Conservation (phyloP, 768 basidiomycete genomes). For the Paxillus involutus region DNA sequence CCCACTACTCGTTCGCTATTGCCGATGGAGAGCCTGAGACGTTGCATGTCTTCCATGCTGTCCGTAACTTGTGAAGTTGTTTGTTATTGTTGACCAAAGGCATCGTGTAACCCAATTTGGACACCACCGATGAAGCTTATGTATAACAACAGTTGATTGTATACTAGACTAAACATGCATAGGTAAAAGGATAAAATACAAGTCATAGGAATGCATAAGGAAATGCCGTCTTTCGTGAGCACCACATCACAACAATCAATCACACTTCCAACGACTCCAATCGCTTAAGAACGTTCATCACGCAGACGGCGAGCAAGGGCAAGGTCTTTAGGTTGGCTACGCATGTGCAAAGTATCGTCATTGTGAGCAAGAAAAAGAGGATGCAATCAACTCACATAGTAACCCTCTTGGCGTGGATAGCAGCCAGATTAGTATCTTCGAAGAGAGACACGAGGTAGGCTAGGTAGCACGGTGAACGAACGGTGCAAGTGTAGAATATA, state of each 20-base stretch:
- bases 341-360: too few species aligned
- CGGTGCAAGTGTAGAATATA: too few species aligned
- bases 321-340: not conserved
- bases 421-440: constrained; percentile 6
- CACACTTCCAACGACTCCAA: not conserved
- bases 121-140: too few species aligned
- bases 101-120: too few species aligned
- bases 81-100: too few species aligned
- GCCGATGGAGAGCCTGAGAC: too few species aligned
- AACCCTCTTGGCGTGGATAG: constrained; percentile 1
- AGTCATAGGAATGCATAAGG: not conserved
- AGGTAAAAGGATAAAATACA: not conserved
- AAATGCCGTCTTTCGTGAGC: not conserved
- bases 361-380: too few species aligned
- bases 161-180: not conserved
- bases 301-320: constrained; percentile 33
- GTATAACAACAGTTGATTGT: too few species aligned
- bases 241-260: not conserved
- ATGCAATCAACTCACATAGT: not conserved
- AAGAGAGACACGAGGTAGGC: constrained; percentile 5
- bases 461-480: too few species aligned
- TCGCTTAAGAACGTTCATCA: constrained; percentile 26
- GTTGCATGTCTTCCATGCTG: too few species aligned
- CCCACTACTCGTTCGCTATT: too few species aligned
- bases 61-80: too few species aligned